These are phyloP conservation scores for Penicillium sp. DNA, from an alignment of 2,329 filamentous ascomycete species.

Conservation along the genomic window DNA sequence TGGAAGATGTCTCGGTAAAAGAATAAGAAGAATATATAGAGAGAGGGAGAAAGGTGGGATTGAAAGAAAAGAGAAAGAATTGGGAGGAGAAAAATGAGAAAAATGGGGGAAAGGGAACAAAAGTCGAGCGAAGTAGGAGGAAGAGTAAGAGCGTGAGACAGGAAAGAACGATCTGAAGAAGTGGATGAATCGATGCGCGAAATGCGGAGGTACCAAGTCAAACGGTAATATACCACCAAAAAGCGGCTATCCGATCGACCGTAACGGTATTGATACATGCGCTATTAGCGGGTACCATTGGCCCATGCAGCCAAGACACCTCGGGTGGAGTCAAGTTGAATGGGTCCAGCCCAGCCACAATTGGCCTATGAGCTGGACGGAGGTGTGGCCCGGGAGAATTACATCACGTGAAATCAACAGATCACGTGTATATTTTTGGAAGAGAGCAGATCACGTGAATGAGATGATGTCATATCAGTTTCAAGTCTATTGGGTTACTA, in stretches of 20 bases:
- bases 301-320: conserved; percentile 1
- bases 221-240: conserved; percentile 12
- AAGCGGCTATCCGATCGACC: conserved; percentile 13
- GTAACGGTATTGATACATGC: conserved; percentile 17
- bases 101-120: conserved; percentile 16
- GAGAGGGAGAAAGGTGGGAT: conserved; percentile 7
- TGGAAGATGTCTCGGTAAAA: conserved; percentile 9
- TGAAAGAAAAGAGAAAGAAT: conserved; percentile 13
- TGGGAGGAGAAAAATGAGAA: conserved; percentile 16
- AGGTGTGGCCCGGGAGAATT: background rate
- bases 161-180: conserved; percentile 21
- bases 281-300: conserved; percentile 2
- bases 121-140: conserved; percentile 19
- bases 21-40: conserved; percentile 9
- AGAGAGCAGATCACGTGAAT: background rate
- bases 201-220: conserved; percentile 27
- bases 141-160: conserved; percentile 17
- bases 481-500: conserved; percentile 27
- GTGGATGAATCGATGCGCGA: conserved; percentile 23
- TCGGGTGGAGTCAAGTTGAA: conserved; percentile 2
- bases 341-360: conserved; percentile 4
- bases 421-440: background rate
- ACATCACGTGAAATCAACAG: conserved; percentile 7
- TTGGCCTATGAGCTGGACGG: conserved; percentile 13
- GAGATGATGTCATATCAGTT: background rate